Evolutionary conservation across 75 land plant genomes (phyloP).

Genomic region (Chamaecyparis obtusa): DNA sequence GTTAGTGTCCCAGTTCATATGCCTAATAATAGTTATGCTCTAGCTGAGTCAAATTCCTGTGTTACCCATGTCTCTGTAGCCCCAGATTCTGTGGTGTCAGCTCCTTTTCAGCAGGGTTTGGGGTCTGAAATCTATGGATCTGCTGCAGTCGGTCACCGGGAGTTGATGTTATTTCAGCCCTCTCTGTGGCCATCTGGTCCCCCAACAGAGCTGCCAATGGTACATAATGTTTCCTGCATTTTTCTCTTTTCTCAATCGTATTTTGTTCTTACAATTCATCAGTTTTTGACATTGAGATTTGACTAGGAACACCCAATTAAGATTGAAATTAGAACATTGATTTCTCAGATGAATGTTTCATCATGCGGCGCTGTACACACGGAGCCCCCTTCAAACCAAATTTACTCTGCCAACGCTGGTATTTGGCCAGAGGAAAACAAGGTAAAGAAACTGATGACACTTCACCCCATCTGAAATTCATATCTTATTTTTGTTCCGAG

Average conservation of each 20-base stretch:
- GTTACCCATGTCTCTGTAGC: neutral
- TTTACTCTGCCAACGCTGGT: conserved; percentile 5
- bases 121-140: conserved; percentile 4
- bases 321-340: neutral
- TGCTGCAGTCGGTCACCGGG: neutral
- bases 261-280: neutral
- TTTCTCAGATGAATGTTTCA: conserved; percentile 2
- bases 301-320: neutral
- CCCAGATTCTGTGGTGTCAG: neutral
- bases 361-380: neutral
- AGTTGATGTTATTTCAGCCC: neutral
- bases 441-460: neutral
- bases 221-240: neutral
- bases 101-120: conserved; percentile 1
- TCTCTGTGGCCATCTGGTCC: neutral
- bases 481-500: neutral
- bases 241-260: neutral
- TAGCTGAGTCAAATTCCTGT: neutral
- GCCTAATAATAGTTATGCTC: neutral
- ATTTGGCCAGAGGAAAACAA: conserved; percentile 7
- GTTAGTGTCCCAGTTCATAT: neutral
- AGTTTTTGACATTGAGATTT: neutral
- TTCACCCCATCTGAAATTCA: neutral
- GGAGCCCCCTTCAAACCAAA: conserved; percentile 17
- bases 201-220: conserved; percentile 12